Evolutionary conservation across 1,284 basidiomycete genomes (phyloP), one percentile per base, ranked within the genome.

Genomic region (Phellinidium pouzarii): DNA sequence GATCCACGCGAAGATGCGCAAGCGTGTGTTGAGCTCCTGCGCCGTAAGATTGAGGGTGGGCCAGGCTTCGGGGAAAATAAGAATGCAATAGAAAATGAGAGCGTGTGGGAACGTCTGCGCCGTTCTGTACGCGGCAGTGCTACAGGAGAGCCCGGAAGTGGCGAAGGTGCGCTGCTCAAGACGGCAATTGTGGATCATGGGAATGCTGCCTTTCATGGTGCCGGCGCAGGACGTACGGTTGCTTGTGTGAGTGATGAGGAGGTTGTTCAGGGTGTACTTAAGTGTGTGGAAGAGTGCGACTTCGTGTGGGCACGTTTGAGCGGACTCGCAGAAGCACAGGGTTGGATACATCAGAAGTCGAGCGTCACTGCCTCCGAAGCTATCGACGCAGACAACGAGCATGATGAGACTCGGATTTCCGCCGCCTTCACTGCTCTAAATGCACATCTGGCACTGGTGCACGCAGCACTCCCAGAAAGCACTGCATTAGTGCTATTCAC

Each of bases 1-100:
- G 88, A 95, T 61, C 90, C 91, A 1, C 87, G 91, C 61, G 93
- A 96, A 65, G 94, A 96, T 60, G 93, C 94, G 0, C 73, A 82
- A 9, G 87, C 93, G 0, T 94, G 91, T 61, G 60, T 91, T 12
- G 91, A 94, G 54, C 71, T 96, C 20, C 65, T 96, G 19, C 77
- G 77, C 63, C 82, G 86, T 65, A 96, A 96, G 67, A 64, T 95
- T 17, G 75, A 80, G 42, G 75, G 84, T 58, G 91, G 84, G 0
- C 82, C 84, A 0, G 82, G 83, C 0, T 97, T 88, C 64, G 93
- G 93, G 4, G 87, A 92, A 67, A 91, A 86, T 66, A 85, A 83
- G 61, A 60, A 61, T n/a, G 38, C 38, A 20, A 79, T 79, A 4
- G 91, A 94, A 63, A 78, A 76, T 52, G 91, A 96, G 69, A 82